These are phyloP conservation scores for Potentilla sterilis DNA, from an alignment of 306 rosid species.

Conservation along the genomic window DNA sequence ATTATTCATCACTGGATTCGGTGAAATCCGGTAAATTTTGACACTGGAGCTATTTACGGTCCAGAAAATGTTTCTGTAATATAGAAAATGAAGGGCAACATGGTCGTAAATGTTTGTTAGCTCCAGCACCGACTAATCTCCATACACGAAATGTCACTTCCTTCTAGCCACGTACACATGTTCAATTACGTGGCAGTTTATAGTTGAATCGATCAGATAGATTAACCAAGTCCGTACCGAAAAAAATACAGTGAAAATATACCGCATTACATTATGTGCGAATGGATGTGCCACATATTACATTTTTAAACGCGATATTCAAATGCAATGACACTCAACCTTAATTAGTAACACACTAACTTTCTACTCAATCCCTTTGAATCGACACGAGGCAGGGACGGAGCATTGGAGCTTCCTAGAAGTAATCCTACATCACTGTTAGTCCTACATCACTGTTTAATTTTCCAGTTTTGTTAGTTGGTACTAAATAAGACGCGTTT, in stretches of 20 bases:
- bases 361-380: too few relatives aligned
- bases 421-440: neutral
- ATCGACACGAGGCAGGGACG: conserved; percentile 26
- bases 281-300: too few relatives aligned
- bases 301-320: neutral
- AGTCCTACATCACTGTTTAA: neutral
- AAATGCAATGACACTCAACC: too few relatives aligned
- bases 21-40: neutral
- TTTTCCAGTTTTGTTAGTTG: conserved; percentile 42
- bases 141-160: conserved; percentile 5
- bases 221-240: neutral
- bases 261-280: too few relatives aligned
- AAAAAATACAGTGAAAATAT: too few relatives aligned
- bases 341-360: too few relatives aligned
- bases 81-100: neutral
- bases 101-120: neutral
- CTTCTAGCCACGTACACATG: conserved; percentile 25
- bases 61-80: neutral
- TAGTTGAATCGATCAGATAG: neutral
- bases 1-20: neutral
- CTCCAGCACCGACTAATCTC: conserved; percentile 14
- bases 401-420: conserved; percentile 15
- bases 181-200: conserved; percentile 26
- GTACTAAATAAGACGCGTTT: conserved; percentile 16
- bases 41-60: neutral